Evolutionary conservation across 2,329 filamentous ascomycete species (phyloP).

Genomic region (Corinectria fuckeliana): DNA sequence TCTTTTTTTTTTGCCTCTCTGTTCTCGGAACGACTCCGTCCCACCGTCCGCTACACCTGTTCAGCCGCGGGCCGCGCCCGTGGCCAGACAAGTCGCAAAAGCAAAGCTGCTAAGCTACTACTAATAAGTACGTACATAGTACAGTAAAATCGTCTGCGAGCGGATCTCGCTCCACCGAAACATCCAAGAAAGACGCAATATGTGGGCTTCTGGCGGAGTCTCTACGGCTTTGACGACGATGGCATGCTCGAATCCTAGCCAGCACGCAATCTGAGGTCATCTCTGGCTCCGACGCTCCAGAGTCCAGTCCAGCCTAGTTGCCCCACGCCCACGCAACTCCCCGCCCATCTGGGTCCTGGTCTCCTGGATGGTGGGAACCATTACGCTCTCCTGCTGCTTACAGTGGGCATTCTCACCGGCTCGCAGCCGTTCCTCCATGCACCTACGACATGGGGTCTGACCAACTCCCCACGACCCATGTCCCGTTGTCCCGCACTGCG

Average conservation of each 20-base stretch:
- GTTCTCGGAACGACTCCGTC: background rate
- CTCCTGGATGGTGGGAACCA: background rate
- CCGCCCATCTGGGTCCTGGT: slow-evolving; percentile 1
- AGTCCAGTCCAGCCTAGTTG: slow-evolving; percentile 10
- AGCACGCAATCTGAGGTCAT: slow-evolving; percentile 36
- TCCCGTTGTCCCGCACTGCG: background rate
- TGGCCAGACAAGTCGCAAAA: background rate
- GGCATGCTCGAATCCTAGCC: slow-evolving; percentile 39
- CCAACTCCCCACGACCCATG: slow-evolving; percentile 14
- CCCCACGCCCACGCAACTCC: slow-evolving; percentile 27
- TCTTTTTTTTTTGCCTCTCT: background rate
- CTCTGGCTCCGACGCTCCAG: background rate
- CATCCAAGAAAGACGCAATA: slow-evolving; percentile 10
- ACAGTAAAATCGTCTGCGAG: too few relatives aligned
- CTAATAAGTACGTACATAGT: too few relatives aligned
- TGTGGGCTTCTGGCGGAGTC: slow-evolving; percentile 27
- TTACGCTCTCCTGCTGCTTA: background rate
- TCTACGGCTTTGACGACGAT: slow-evolving; percentile 29
- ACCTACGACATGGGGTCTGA: background rate
- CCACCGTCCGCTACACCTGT: background rate
- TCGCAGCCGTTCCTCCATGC: slow-evolving; percentile 9
- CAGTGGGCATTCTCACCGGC: background rate
- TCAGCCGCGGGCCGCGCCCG: background rate
- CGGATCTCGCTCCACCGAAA: slow-evolving; percentile 4
- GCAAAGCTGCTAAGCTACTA: too few relatives aligned